A percentile compares a stretch with the other conserved stretches of the same genome.
Conservation (phyloP, 805 yeast species). For the Hanseniaspora hatyaiensis region DNA sequence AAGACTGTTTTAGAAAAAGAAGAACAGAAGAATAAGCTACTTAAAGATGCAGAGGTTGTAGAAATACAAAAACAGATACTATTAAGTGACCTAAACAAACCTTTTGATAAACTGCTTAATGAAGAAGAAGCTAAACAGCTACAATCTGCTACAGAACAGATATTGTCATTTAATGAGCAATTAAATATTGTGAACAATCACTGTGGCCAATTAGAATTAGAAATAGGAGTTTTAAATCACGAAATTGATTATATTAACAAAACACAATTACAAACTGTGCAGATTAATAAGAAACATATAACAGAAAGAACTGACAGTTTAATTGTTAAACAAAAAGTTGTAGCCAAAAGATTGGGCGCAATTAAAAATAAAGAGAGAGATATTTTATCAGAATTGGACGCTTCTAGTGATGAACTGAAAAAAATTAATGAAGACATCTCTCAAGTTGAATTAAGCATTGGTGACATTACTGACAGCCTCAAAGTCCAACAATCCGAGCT, state of each 20-base stretch:
- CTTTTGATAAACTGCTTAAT: slow-evolving; percentile 44
- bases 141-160: slow-evolving; percentile 29
- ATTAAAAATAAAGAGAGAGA: slow-evolving; percentile 19
- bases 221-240: slow-evolving; percentile 33
- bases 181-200: slow-evolving; percentile 29
- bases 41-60: slow-evolving; percentile 29
- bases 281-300: too few species aligned
- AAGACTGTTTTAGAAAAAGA: slow-evolving; percentile 34
- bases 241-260: slow-evolving; percentile 48
- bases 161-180: slow-evolving; percentile 38
- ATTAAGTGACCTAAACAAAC: slow-evolving; percentile 39
- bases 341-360: slow-evolving; percentile 20
- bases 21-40: slow-evolving; percentile 30
- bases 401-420: slow-evolving; percentile 23
- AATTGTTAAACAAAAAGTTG: slow-evolving; percentile 18
- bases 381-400: slow-evolving; percentile 26
- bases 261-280: slow-evolving; percentile 40
- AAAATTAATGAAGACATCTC: slow-evolving; percentile 21
- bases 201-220: slow-evolving; percentile 21
- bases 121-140: slow-evolving; percentile 39
- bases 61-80: slow-evolving; percentile 35
- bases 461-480: slow-evolving; percentile 37
- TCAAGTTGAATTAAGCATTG: slow-evolving; percentile 22
- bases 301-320: slow-evolving; percentile 21
- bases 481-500: slow-evolving; percentile 47